Conservation (phyloP, 441 rosid genomes). For the Rhodomyrtus psidioides region DNA sequence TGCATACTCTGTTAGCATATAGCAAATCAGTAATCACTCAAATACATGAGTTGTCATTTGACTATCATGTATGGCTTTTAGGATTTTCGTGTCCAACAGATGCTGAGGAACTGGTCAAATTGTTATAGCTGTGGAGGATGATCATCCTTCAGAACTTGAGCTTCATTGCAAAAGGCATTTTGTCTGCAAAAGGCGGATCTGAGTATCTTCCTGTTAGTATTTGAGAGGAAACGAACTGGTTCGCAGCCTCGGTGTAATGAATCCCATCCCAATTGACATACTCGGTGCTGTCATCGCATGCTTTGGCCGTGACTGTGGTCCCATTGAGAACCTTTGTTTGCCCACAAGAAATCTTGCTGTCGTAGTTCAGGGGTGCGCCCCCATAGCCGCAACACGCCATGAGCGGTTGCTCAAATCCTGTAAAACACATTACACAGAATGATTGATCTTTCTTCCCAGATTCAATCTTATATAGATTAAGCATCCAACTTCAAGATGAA, state of each 20-base stretch:
- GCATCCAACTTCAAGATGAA: not conserved
- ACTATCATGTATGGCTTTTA: not conserved
- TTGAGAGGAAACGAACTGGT: constrained; percentile 59
- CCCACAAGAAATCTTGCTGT: constrained; percentile 59
- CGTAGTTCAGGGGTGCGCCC: constrained; percentile 79
- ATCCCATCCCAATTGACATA: constrained; percentile 94
- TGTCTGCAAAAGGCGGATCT: constrained; percentile 72
- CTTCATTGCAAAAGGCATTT: constrained; percentile 74
- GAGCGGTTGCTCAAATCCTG: constrained; percentile 84
- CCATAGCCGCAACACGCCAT: constrained; percentile 90
- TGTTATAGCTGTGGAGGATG: not conserved
- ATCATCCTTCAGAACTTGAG: constrained; percentile 46
- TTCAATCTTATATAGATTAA: not conserved
- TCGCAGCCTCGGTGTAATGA: constrained; percentile 92
- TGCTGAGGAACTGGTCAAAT: constrained; percentile 4
- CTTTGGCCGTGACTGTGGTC: constrained; percentile 44
- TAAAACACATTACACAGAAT: constrained; percentile 6
- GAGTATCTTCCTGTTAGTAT: constrained; percentile 75
- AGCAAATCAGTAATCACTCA: not conserved
- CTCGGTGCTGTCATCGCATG: constrained; percentile 73
- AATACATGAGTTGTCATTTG: not conserved
- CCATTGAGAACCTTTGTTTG: constrained; percentile 72
- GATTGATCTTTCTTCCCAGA: not conserved
- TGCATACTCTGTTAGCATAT: not conserved
- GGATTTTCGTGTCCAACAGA: not conserved